Evolutionary conservation across 1,139 yeast species (phyloP), one percentile per base, ranked within the genome.

Genomic region (Yamadazyma taylorii): DNA sequence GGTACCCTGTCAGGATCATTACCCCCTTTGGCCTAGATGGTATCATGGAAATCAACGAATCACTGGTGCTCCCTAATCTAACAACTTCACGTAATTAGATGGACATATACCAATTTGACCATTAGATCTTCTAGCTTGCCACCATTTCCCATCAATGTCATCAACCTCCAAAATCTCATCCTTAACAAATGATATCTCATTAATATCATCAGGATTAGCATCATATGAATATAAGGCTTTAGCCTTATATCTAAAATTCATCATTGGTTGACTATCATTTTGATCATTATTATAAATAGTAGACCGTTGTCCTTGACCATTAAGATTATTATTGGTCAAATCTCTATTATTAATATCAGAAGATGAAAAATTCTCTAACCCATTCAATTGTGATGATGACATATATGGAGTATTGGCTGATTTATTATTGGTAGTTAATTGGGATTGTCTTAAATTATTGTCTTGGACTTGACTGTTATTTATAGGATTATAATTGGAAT

Each of bases 91-190:
- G 55, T 92, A 92, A 61, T 92, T 92, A 48, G 95, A 85, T 36
- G 98, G 98, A 61, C 96, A 90, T 51, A 92, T 92, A 51, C 98
- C 98, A 36, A 88, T 86, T 60, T 89, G 95, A 33, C 98, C 98
- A 51, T 80, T 84, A 14, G 84, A 73, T 55, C 90, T 79, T 56
- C 86, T 79, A 24, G 96, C 97, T 63, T 89, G 96, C 97, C 97
- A 92, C 98, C 98, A 92, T 66, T 94, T 84, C 36, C 97, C 97
- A 48, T 87, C 88, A 41, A 88, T 86, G 56, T 92, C 97, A 52
- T 88, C 89, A 32, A 92, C 95, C 52, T 85, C 90, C 58, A 92
- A 75, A 19, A 89, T 69, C 60, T 92, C 98, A 43, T 92, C 97
- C 61, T 90, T 89, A 43, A 75, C 79, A 56, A 92, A 92, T 5